Base-by-base conservation (phyloP, 371 early-diverging fungal species). In the Haplosporangium sp. region DNA sequence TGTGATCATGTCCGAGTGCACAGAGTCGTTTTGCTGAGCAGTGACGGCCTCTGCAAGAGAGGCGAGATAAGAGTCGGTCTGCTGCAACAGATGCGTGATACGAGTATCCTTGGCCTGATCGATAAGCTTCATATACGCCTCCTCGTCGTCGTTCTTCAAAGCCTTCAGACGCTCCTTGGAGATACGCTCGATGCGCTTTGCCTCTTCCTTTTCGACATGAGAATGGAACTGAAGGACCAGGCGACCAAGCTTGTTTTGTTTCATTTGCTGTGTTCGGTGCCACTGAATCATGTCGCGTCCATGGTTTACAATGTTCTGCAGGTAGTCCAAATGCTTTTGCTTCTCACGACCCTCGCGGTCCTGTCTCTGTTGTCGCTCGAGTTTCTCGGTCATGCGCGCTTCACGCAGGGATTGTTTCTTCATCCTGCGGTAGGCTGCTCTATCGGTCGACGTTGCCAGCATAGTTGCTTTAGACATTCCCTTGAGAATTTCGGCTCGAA, bases 71-170 rank as follows among this genome's bases (percentile, higher is more conserved):
- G 87, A 63, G 72, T 95, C 91, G 3, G 99, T 98, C 83, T 98
- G 97, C 59, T 84, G 79, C 55, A 98, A 82, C 66, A 98, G 79
- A 73, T 95, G 90, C 20, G 94, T 91, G 64, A 98, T 90, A 76
- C 98, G 95, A 18, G 93, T 96, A 79, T 98, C 96, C 82, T 98
- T 98, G 36, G 93, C 92, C 83, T 96, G 85, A 80, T 96, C 96
- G 63, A 98, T 88, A 55, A 98, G 89, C 74, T 94, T 92, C 74
- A 97, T 81, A 81, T 98, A 98, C 1, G 95, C 97, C 63, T 95
- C 96, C 83, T 98, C 99, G 84, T 98, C 95, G 85, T 95, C 95
- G 60, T 91, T 87, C 80, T 93, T 92, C 66, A 98, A 86, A n/a
- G 97, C 97, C 67, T 92, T 87, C 54, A 98, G 84, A 94, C 98